phyloP scores from a whole-genome alignment of 2,329 filamentous ascomycete species.

The Sporothrix luriei region DNA sequence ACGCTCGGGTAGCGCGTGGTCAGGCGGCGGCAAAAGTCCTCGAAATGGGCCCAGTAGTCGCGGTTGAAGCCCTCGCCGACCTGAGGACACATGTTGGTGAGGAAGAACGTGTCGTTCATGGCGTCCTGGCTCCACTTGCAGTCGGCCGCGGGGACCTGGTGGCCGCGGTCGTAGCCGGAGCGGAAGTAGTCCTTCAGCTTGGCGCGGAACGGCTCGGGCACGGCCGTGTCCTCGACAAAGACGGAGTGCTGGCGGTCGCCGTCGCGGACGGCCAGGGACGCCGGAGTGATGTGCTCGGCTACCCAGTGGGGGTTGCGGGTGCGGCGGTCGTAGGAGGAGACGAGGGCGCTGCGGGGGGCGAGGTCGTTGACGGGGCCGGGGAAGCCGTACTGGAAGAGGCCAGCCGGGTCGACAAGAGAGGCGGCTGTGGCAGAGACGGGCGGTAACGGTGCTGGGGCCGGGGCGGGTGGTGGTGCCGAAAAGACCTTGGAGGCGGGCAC shows the following conservation, averaged over 20 bases:
- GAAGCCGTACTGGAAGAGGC: slow-evolving; percentile 85
- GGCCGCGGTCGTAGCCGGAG: slow-evolving; percentile 91
- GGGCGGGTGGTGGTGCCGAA: slow-evolving; percentile 39
- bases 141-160: slow-evolving; percentile 96
- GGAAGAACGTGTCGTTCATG: slow-evolving; percentile 92
- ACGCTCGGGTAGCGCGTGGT: slow-evolving; percentile 82
- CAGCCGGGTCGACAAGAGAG: slow-evolving; percentile 69
- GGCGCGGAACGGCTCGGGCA: slow-evolving; percentile 86
- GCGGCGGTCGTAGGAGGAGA: slow-evolving; percentile 88
- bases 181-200: slow-evolving; percentile 92
- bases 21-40: slow-evolving; percentile 90
- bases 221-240: slow-evolving; percentile 77
- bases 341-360: slow-evolving; percentile 71
- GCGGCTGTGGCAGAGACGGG: slow-evolving; percentile 50
- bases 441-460: slow-evolving; percentile 45
- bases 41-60: slow-evolving; percentile 99
- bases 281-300: slow-evolving; percentile 91
- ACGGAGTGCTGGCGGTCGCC: slow-evolving; percentile 81
- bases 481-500: slow-evolving; percentile 63
- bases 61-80: slow-evolving; percentile 98
- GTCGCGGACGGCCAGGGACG: slow-evolving; percentile 71
- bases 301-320: slow-evolving; percentile 93
- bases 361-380: slow-evolving; percentile 87
- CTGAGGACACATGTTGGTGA: slow-evolving; percentile 97
- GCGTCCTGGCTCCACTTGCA: slow-evolving; percentile 92